Percentiles rank a stretch among this genome's conserved stretches.
Evolutionary conservation across 257 asterid genomes (phyloP).

Genomic region (Solanum peruvianum): DNA sequence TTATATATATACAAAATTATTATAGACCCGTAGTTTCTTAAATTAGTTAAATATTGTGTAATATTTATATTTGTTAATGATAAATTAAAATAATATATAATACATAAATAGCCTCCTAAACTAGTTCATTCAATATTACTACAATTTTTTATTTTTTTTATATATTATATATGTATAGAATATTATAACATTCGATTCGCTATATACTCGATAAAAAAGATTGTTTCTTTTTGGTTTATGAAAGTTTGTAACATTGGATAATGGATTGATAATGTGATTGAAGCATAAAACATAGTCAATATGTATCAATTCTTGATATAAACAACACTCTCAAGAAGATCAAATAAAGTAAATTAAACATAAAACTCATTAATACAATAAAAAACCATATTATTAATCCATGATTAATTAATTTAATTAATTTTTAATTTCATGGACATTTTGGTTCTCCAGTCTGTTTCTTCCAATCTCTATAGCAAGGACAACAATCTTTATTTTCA

Average conservation of each 20-base stretch:
- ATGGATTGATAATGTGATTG: neutral
- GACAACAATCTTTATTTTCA: neutral
- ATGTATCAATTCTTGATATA: neutral
- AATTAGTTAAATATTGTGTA: too few species aligned
- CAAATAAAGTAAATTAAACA: neutral
- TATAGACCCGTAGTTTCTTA: too few species aligned
- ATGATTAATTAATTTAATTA: neutral
- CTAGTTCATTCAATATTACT: too few species aligned
- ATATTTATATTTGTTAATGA: too few species aligned
- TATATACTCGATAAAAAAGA: neutral
- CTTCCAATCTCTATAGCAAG: neutral
- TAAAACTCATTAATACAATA: neutral
- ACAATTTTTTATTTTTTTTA: too few species aligned
- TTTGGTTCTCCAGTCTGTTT: neutral
- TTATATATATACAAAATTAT: too few species aligned
- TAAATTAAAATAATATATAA: too few species aligned
- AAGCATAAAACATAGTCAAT: neutral
- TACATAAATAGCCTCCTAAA: too few species aligned
- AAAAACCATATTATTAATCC: neutral
- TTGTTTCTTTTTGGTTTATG: neutral
- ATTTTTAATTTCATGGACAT: neutral
- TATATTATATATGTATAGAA: too few species aligned
- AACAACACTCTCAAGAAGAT: neutral
- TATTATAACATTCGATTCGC: neutral
- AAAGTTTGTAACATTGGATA: neutral